Evolutionary conservation across 2,329 filamentous ascomycete genomes (phyloP).

Genomic region (Ceratocystis colombiana): DNA sequence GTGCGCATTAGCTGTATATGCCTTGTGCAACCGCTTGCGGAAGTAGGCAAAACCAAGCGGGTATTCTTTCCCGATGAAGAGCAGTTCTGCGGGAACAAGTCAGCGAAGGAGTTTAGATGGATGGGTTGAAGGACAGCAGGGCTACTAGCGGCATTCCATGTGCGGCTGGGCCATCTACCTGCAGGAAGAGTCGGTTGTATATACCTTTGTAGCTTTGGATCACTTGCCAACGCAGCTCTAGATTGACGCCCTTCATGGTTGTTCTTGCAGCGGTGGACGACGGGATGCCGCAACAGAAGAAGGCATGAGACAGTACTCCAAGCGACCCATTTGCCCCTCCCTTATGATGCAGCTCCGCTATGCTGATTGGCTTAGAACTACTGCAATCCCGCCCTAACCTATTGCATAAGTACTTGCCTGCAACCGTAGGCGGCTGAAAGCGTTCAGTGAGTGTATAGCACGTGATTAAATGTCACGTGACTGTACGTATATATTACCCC

Average conservation of each 20-base stretch:
- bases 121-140: neutral
- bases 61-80: slow-evolving; percentile 77
- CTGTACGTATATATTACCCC: too few relatives aligned
- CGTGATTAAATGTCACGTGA: too few relatives aligned
- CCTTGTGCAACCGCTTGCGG: slow-evolving; percentile 66
- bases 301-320: neutral
- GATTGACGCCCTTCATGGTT: slow-evolving; percentile 29
- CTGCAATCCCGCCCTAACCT: too few relatives aligned
- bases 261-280: neutral
- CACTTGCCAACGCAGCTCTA: slow-evolving; percentile 62
- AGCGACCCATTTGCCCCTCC: too few relatives aligned
- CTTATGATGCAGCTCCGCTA: too few relatives aligned
- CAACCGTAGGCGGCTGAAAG: too few relatives aligned
- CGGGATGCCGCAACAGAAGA: neutral
- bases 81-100: slow-evolving; percentile 50
- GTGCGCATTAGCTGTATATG: slow-evolving; percentile 66
- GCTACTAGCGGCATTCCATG: neutral
- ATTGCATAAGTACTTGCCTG: too few relatives aligned
- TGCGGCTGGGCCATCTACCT: too few relatives aligned
- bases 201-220: slow-evolving; percentile 81
- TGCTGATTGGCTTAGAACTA: too few relatives aligned
- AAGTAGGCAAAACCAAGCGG: slow-evolving; percentile 77
- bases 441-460: too few relatives aligned
- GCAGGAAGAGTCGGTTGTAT: neutral
- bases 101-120: neutral